Conservation (phyloP, 805 yeast species). For the Millerago galiae region DNA sequence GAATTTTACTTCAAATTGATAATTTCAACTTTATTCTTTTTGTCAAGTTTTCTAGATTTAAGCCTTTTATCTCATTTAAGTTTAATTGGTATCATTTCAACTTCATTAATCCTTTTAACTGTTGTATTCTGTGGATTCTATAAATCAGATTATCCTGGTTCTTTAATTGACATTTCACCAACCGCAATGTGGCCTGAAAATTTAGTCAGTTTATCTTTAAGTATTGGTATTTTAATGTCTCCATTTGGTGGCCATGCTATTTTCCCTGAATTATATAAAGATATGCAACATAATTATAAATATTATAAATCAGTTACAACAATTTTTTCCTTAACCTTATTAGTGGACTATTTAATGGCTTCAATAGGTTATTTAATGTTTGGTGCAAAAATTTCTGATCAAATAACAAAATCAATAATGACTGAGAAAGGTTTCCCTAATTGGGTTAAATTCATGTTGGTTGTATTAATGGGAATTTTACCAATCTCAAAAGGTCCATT, state of each 20-base stretch:
- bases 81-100: conserved; percentile 50
- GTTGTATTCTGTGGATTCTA: conserved; percentile 42
- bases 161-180: conserved; percentile 41
- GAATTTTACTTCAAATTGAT: conserved; percentile 35
- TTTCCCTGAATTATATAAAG: conserved; percentile 70
- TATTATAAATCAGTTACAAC: conserved; percentile 45
- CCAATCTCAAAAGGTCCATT: conserved; percentile 78
- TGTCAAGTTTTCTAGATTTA: conserved; percentile 49
- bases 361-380: conserved; percentile 72
- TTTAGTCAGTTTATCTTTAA: conserved; percentile 34
- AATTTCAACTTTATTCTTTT: conserved; percentile 33
- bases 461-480: conserved; percentile 51
- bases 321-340: conserved; percentile 52
- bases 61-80: conserved; percentile 48
- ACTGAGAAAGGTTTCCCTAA: conserved; percentile 60
- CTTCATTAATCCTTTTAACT: conserved; percentile 41
- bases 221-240: conserved; percentile 62
- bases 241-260: conserved; percentile 86
- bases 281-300: conserved; percentile 66
- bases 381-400: conserved; percentile 62
- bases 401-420: conserved; percentile 71
- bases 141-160: conserved; percentile 44
- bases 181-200: conserved; percentile 36
- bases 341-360: conserved; percentile 57
- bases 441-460: conserved; percentile 41